Evolutionary conservation across 1,284 basidiomycete genomes (phyloP), one percentile per base, ranked within the genome.

Genomic region (Ustilago shanxiensis): DNA sequence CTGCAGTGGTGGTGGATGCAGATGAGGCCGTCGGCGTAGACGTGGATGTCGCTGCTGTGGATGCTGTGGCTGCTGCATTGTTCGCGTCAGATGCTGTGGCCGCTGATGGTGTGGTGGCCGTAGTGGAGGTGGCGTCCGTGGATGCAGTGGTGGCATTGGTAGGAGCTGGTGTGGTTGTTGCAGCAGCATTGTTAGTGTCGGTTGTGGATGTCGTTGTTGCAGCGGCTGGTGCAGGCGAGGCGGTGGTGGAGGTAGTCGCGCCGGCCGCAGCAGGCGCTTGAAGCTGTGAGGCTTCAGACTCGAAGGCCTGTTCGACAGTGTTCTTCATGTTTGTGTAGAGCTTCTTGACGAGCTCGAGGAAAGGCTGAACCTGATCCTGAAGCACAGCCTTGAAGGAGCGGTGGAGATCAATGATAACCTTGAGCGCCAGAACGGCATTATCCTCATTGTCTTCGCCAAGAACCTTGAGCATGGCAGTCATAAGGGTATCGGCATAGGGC

Each of bases 391-490:
- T 88, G 83, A 86, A 87, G 60, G 83, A 81, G 37, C 87, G 83
- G 76, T 87, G 86, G 64, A 89, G 80, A 87, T 99, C 97, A 71
- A 95, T 92, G 81, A 97, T 90, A 66, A 92, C 93, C 87, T 99
- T 99, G 89, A 96, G 94, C 62, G 92, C 94, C 2, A 92, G 90
- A 33, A 93, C 90, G 2, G 93, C 97, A 83, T 95, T 97, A 83
- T 99, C 97, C 87, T 99, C 97, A 84, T 97, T 98, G 88, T 99
- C 98, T 74, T 91, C 89, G 54, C 93, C 92, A 47, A 99, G 89
- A 47, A 95, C 88, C 77, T 93, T 89, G 60, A 98, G 89, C 90
- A 98, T 88, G 52, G 89, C 85, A 58, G 79, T 89, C 86, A 94
- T 92, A 54, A 98, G 90, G 18, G 89, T 87, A 31, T 90, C 88